phyloP scores from a whole-genome alignment of 2,329 filamentous ascomycete genomes.

The Neopestalotiopsis sp. region DNA sequence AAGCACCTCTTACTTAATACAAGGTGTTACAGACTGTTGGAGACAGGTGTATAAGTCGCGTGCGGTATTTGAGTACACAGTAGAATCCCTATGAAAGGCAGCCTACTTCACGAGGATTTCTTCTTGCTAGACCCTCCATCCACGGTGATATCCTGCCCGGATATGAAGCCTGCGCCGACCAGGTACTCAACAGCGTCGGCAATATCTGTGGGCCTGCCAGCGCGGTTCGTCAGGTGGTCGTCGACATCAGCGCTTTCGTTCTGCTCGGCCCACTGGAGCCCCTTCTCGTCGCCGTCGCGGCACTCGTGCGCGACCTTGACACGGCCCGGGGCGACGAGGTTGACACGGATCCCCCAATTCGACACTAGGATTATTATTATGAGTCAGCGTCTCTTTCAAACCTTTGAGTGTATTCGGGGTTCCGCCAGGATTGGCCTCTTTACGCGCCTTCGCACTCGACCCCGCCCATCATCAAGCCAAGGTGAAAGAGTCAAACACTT shows the following conservation, averaged over 20 bases:
- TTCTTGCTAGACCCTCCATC: conserved; percentile 35
- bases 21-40: too few species aligned
- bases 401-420: too few species aligned
- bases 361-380: conserved; percentile 19
- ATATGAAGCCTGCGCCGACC: conserved; percentile 35
- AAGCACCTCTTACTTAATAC: too few species aligned
- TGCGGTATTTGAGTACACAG: conserved; percentile 45
- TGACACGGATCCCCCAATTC: conserved; percentile 40
- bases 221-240: conserved; percentile 49
- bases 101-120: conserved; percentile 22
- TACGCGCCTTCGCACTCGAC: too few species aligned
- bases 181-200: conserved; percentile 47
- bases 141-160: conserved; percentile 34
- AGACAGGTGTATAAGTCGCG: conserved; percentile 45
- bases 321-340: conserved; percentile 50
- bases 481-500: too few species aligned
- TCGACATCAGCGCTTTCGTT: conserved; percentile 44
- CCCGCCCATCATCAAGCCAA: too few species aligned
- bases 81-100: too few species aligned
- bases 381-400: too few species aligned
- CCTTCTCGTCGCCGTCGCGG: conserved; percentile 48
- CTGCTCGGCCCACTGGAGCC: conserved; percentile 39
- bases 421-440: too few species aligned
- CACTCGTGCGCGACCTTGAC: conserved; percentile 54
- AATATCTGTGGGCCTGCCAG: conserved; percentile 50